Base-by-base conservation (phyloP, 192 early-diverging fungal species). In the Coemansia sp. region DNA sequence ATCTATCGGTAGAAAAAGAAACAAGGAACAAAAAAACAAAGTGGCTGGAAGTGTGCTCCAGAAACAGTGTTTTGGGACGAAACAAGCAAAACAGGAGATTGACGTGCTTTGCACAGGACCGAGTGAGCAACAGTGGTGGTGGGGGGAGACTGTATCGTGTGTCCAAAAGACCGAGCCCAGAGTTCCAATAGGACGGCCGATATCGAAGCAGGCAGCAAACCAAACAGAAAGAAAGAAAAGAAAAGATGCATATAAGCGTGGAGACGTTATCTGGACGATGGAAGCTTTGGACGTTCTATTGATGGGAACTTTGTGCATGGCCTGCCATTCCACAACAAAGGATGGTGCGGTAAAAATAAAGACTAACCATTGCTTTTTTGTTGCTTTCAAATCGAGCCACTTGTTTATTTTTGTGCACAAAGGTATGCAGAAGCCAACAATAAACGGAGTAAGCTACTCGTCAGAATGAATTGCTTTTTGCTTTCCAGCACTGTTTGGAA, bases 221-320 rank as follows among this genome's bases (percentile, higher is more conserved):
- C 22, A 28, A 66, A 56, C n/a, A 56, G 35, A 35, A 41, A 20
- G 37, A 14, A 22, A 11, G 37, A 36, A 17, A 34, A 34, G 17
- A n/a, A 11, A 12, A 41, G 28, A 57, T 28, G 22, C 22, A 28
- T 28, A 28, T 28, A 28, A 28, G 22, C 22, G 22, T 28, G 22
- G 22, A 28, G 22, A 28, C 22, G 22, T 28, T 28, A 28, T 28
- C 22, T 28, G 22, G 22, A 28, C 57, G 57, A 59, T 59, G 57
- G 57, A 59, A 59, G 57, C 17, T 36, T 59, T 22, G 36, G 57
- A 59, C 45, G 45, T 48, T 48, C 45, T 15, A 48, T 48, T 48
- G 45, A 48, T 48, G 39, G 17, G 17, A 48, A 48, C 9, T 8
- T 12, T 48, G 45, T 48, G 45, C 45, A 48, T 48, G 45, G 45